Percentiles rank a stretch among this genome's conserved stretches.
phyloP scores from a whole-genome alignment of 176 grass and related monocot genomes.

The Carex parvula region DNA sequence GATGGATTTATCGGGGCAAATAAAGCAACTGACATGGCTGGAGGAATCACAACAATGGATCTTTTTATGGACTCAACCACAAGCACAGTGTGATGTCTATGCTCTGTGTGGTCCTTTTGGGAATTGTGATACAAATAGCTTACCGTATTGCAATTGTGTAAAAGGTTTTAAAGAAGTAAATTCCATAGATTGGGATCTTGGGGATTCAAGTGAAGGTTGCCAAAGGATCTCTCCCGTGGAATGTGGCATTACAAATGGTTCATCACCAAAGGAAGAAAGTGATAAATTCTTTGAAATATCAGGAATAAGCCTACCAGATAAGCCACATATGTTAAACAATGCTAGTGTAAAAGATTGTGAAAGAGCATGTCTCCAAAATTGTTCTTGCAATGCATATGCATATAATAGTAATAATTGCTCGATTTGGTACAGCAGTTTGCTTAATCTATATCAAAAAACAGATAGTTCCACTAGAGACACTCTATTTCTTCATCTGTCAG shows the following conservation, averaged over 20 bases:
- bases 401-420: neutral
- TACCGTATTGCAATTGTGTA: conserved; percentile 33
- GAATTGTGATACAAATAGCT: conserved; percentile 29
- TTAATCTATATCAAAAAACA: too few relatives aligned
- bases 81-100: conserved; percentile 33
- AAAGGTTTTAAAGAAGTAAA: conserved; percentile 25
- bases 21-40: conserved; percentile 35
- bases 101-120: conserved; percentile 38
- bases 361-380: conserved; percentile 35
- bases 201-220: conserved; percentile 28
- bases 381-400: conserved; percentile 41
- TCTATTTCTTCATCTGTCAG: too few relatives aligned
- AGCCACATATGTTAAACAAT: neutral
- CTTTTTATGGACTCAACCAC: conserved; percentile 29
- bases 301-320: conserved; percentile 13
- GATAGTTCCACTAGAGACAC: too few relatives aligned
- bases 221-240: conserved; percentile 14
- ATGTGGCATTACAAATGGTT: conserved; percentile 3
- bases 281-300: conserved; percentile 32
- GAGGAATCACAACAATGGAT: conserved; percentile 15
- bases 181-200: conserved; percentile 11
- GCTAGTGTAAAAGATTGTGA: conserved; percentile 24
- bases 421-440: too few relatives aligned
- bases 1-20: conserved; percentile 32
- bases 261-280: neutral